Evolutionary conservation across 257 asterid species (phyloP).

Genomic region (Fraxinus pennsylvanica): DNA sequence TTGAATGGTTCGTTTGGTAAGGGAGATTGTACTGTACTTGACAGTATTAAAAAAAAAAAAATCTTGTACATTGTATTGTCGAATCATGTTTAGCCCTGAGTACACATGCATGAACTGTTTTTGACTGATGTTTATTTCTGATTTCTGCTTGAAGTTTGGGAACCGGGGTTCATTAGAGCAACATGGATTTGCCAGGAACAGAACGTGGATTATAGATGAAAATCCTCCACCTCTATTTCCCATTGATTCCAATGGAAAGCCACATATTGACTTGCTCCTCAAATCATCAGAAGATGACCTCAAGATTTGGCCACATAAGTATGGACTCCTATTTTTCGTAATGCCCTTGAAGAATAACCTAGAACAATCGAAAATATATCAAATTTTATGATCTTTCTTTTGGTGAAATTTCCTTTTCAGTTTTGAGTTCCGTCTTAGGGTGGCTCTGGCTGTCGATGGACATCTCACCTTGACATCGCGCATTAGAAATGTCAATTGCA

Average conservation of each 20-base stretch:
- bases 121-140: slow-evolving; percentile 21
- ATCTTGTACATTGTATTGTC: neutral
- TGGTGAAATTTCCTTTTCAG: slow-evolving; percentile 32
- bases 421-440: slow-evolving; percentile 74
- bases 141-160: slow-evolving; percentile 53
- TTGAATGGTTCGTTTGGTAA: neutral
- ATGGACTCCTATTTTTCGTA: slow-evolving; percentile 5
- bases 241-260: slow-evolving; percentile 42
- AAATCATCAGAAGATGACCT: slow-evolving; percentile 78
- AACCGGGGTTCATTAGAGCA: slow-evolving; percentile 76
- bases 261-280: slow-evolving; percentile 59
- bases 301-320: slow-evolving; percentile 85
- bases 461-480: slow-evolving; percentile 63
- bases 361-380: neutral
- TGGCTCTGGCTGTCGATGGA: slow-evolving; percentile 62
- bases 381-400: neutral
- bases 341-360: neutral
- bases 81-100: neutral
- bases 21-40: neutral
- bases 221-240: slow-evolving; percentile 64
- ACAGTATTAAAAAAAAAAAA: neutral
- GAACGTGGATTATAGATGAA: slow-evolving; percentile 68
- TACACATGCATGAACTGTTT: neutral
- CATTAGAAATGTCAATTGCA: slow-evolving; percentile 67
- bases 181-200: slow-evolving; percentile 85